Evolutionary conservation across 345 rosid species (phyloP).

Genomic region (Excoecaria cochinchinensis): DNA sequence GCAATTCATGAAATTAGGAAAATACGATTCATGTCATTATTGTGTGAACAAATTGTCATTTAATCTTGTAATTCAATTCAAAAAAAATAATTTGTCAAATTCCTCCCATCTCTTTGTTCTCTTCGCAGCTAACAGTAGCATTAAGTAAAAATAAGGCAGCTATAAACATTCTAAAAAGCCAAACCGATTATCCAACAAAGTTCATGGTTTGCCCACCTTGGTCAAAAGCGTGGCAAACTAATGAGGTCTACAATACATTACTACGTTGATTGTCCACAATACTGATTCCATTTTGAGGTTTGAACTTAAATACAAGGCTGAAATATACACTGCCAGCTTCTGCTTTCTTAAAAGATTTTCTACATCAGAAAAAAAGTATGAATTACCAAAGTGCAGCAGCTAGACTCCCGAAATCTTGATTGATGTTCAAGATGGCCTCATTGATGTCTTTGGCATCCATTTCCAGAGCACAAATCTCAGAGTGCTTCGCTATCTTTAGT

Average conservation of each 20-base stretch:
- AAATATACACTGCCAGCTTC: neutral
- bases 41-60: too few species aligned
- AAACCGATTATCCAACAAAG: too few species aligned
- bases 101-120: too few species aligned
- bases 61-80: too few species aligned
- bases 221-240: too few species aligned
- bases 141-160: too few species aligned
- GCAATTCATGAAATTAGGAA: too few species aligned
- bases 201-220: too few species aligned
- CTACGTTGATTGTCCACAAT: neutral
- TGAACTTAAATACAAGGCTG: neutral
- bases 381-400: slow-evolving; percentile 13
- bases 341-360: neutral
- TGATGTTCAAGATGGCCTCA: neutral
- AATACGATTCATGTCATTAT: too few species aligned
- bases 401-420: slow-evolving; percentile 12
- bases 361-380: neutral
- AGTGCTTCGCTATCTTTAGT: slow-evolving; percentile 15
- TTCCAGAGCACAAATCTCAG: slow-evolving; percentile 11
- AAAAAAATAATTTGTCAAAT: too few species aligned
- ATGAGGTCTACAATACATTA: neutral
- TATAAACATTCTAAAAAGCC: too few species aligned
- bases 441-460: neutral
- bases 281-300: neutral
- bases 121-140: too few species aligned